Evolutionary conservation across 2,329 filamentous ascomycete species (phyloP).

Genomic region (Byssoonygena ceratinophila): DNA sequence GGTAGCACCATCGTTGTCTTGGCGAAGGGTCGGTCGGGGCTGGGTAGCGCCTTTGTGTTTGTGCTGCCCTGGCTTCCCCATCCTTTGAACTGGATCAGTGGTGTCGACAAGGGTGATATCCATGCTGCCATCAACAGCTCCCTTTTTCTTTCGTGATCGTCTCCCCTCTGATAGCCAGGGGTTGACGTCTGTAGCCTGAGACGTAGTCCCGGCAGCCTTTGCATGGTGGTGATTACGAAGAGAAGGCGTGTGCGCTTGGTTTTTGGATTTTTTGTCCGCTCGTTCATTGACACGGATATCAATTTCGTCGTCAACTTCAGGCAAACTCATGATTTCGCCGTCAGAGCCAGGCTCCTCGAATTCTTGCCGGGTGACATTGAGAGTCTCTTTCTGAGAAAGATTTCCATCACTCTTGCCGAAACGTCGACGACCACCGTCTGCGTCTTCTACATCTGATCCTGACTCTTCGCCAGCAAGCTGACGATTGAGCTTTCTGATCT

Average conservation of each 20-base stretch:
- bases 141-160: constrained; percentile 18
- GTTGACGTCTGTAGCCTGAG: constrained; percentile 22
- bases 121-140: constrained; percentile 5
- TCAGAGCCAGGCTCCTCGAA: constrained; percentile 52
- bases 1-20: constrained; percentile 36
- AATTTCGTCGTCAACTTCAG: constrained; percentile 22
- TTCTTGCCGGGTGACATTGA: constrained; percentile 38
- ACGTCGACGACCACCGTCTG: constrained; percentile 52
- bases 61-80: constrained; percentile 12
- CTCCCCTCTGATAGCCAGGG: constrained; percentile 28
- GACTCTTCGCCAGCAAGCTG: constrained; percentile 56
- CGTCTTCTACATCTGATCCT: constrained; percentile 43
- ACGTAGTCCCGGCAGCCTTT: constrained; percentile 13
- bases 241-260: not conserved
- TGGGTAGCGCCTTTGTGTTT: constrained; percentile 18
- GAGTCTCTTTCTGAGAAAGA: constrained; percentile 24
- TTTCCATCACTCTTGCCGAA: constrained; percentile 28
- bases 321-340: constrained; percentile 23
- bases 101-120: constrained; percentile 18
- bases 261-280: constrained; percentile 8
- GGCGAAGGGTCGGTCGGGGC: constrained; percentile 16
- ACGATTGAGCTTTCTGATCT: constrained; percentile 57
- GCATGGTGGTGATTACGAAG: not conserved
- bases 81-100: not conserved
- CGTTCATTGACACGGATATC: constrained; percentile 28